Percentiles rank a stretch among this genome's conserved stretches.
These are phyloP conservation scores for Hippophae gyantsensis DNA, from an alignment of 306 rosid species.

Conservation along the genomic window DNA sequence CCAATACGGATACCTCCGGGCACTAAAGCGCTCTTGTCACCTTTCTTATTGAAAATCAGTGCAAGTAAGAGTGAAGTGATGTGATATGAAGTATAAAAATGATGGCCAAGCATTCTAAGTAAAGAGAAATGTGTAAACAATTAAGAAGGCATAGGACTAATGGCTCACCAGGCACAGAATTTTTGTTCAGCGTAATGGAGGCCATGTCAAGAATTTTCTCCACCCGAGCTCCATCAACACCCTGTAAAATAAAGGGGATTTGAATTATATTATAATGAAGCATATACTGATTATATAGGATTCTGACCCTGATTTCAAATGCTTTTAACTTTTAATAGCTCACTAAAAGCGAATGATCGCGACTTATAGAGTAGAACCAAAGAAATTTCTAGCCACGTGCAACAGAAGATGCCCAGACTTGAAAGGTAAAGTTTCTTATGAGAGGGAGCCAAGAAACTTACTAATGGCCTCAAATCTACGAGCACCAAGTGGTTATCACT, in stretches of 20 bases:
- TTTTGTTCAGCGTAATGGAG: constrained; percentile 85
- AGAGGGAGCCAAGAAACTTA: constrained; percentile 30
- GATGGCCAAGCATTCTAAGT: not conserved
- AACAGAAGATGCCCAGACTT: too few species aligned
- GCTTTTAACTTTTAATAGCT: too few species aligned
- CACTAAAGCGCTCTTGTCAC: constrained; percentile 82
- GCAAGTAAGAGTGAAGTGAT: constrained; percentile 1
- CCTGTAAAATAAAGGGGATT: constrained; percentile 29
- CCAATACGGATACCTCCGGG: constrained; percentile 98
- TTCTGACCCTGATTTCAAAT: too few species aligned
- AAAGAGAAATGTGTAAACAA: not conserved
- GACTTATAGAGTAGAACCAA: too few species aligned
- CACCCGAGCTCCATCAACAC: constrained; percentile 86
- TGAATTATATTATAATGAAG: not conserved
- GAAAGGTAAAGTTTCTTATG: too few species aligned
- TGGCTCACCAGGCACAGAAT: constrained; percentile 75
- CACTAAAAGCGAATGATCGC: too few species aligned
- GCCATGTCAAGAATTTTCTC: constrained; percentile 97
- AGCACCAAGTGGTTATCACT: constrained; percentile 91
- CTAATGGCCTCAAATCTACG: constrained; percentile 84
- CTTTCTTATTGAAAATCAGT: constrained; percentile 28
- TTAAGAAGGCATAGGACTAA: not conserved
- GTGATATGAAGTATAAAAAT: not conserved
- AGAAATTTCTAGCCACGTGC: too few species aligned
- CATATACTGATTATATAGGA: too few species aligned